Base-by-base conservation (phyloP, 2,329 filamentous ascomycete species). In the Myriosclerotinia scirpicola region DNA sequence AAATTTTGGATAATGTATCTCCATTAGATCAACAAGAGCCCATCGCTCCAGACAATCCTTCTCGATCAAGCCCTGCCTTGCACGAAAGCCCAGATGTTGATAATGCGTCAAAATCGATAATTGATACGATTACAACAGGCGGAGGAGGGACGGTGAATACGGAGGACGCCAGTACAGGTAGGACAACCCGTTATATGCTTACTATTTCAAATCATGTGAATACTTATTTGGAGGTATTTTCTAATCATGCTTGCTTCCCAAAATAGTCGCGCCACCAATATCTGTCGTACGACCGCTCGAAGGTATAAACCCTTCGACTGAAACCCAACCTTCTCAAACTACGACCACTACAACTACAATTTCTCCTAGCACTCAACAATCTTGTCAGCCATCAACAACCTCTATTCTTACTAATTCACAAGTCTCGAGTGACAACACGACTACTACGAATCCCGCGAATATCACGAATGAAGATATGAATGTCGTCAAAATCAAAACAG, bases 381-480 rank as follows among this genome's bases (percentile, higher is more conserved):
- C 48, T 56, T 54, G 50, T 59, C 54, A 69, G 30, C 30, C 53
- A 30, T 61, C 59, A 65, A 63, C 54, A 46, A 44, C 67, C 38
- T 53, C 67, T 34, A 52, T 59, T 17, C 26, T 59, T 20, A 34
- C 66, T 34, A 58, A 68, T 12, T 54, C 61, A 36, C 68, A 68
- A 38, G 65, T 48, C 17, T 30, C 69, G 17, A 55, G 30, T 34
- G 68, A 67, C 65, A 64, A 61, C 14, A 36, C 63, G 14, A 61
- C 67, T 46, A 60, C 64, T 44, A 62, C 68, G 50, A 63, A 66
- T 34, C 36, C 46, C 6, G 30, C 46, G 3, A 65, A 17, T n/a
- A 52, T 38, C 20, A 5, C 65, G 54, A 56, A 68, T 55, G 69
- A 71, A 66, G 68, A 60, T 42, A 74, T 74, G 73, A 69, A 71